phyloP scores from a whole-genome alignment of 331 rosid species.

The Pyrus hybrid region DNA sequence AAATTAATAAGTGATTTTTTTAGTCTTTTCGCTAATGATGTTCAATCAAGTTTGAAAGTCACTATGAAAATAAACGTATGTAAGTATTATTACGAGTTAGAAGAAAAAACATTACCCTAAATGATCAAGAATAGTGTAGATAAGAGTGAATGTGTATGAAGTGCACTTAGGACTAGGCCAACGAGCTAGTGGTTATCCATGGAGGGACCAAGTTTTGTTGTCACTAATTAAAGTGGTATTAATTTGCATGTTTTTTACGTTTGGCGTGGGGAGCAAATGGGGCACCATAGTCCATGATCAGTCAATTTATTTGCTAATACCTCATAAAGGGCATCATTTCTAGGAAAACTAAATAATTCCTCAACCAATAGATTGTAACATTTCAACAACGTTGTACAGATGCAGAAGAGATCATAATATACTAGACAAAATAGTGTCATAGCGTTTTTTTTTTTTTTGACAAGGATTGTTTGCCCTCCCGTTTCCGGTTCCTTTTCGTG shows the following conservation, averaged over 20 bases:
- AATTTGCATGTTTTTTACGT: conserved; percentile 3
- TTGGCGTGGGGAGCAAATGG: conserved; percentile 53
- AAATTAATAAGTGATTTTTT: background rate
- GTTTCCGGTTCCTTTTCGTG: no score
- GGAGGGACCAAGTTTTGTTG: conserved; percentile 12
- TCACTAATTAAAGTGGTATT: conserved; percentile 14
- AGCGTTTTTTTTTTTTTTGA: background rate
- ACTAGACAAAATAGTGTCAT: background rate
- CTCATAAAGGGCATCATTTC: background rate
- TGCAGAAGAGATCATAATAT: background rate
- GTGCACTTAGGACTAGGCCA: background rate
- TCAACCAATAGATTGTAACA: background rate
- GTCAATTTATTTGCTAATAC: conserved; percentile 20
- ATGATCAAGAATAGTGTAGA: background rate
- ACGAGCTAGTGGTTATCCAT: background rate
- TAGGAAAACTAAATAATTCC: background rate
- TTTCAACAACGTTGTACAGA: background rate
- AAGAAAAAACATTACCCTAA: background rate
- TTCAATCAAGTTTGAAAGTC: background rate
- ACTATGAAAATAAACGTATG: no score
- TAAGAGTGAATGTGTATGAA: background rate
- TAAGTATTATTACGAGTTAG: no score
- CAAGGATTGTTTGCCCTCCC: no score
- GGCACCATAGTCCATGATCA: conserved; percentile 30
- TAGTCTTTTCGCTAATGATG: background rate